These are phyloP conservation scores for Exophiala alcalophila DNA, from an alignment of 2,329 filamentous ascomycete species.

Conservation along the genomic window DNA sequence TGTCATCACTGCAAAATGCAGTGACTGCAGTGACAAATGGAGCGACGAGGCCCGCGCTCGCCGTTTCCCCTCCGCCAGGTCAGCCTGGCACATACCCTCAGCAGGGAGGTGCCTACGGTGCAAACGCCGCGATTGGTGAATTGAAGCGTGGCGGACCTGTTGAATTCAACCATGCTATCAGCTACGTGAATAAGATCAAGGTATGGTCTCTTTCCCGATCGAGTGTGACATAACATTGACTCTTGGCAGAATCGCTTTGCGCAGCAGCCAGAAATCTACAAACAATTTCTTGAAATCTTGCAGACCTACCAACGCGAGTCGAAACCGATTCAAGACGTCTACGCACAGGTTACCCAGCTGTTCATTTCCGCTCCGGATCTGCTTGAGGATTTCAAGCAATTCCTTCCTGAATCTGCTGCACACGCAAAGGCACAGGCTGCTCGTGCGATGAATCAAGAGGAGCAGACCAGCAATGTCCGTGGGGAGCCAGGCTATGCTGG, in stretches of 20 bases:
- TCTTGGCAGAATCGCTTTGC: slow-evolving; percentile 81
- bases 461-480: slow-evolving; percentile 63
- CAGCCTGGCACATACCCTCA: slow-evolving; percentile 20
- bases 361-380: slow-evolving; percentile 93
- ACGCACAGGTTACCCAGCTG: slow-evolving; percentile 89
- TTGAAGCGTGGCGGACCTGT: slow-evolving; percentile 88
- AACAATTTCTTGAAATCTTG: slow-evolving; percentile 95
- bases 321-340: slow-evolving; percentile 97
- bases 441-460: slow-evolving; percentile 57
- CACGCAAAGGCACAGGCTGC: slow-evolving; percentile 62
- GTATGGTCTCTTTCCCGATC: slow-evolving; percentile 49
- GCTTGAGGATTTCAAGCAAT: slow-evolving; percentile 97
- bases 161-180: slow-evolving; percentile 98
- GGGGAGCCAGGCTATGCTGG: slow-evolving; percentile 49
- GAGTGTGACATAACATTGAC: slow-evolving; percentile 3
- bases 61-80: slow-evolving; percentile 46
- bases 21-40: slow-evolving; percentile 58
- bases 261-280: slow-evolving; percentile 96
- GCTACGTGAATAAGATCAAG: slow-evolving; percentile 99
- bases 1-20: slow-evolving; percentile 59
- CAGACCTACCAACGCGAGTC: slow-evolving; percentile 98
- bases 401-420: slow-evolving; percentile 84
- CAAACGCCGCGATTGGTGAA: slow-evolving; percentile 37
- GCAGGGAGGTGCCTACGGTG: slow-evolving; percentile 53
- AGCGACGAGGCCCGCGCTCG: slow-evolving; percentile 46